Evolutionary conservation across 2,329 filamentous ascomycete species (phyloP).

Genomic region (Aspergillus melleus): DNA sequence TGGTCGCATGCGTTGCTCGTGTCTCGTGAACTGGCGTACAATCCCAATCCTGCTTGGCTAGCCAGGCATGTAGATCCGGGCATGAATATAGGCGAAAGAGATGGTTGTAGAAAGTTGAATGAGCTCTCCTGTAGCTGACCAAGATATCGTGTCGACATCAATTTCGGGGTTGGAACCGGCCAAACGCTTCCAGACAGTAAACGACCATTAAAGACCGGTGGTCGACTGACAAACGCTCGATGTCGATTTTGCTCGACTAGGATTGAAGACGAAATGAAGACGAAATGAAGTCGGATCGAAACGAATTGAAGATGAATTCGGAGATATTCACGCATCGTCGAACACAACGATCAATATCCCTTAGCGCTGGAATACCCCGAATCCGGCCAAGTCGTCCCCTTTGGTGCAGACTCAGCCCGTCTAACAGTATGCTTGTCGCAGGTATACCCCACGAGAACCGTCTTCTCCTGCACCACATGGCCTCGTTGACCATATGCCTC

Average conservation of each 20-base stretch:
- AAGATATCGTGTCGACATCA: not conserved
- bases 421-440: slow-evolving; percentile 58
- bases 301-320: too few relatives aligned
- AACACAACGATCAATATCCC: slow-evolving; percentile 11
- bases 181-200: not conserved
- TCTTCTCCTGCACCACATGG: slow-evolving; percentile 71
- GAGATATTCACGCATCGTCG: not conserved
- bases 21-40: not conserved
- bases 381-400: slow-evolving; percentile 20
- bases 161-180: not conserved
- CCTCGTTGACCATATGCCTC: slow-evolving; percentile 70
- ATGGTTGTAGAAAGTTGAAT: not conserved
- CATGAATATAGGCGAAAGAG: not conserved
- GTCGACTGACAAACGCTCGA: not conserved
- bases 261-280: too few relatives aligned
- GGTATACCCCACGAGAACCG: slow-evolving; percentile 78
- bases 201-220: not conserved
- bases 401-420: slow-evolving; percentile 1
- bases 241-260: not conserved
- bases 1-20: not conserved
- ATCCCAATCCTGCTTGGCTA: not conserved
- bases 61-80: not conserved
- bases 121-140: not conserved
- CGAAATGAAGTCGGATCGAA: not conserved
- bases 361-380: slow-evolving; percentile 27